Percentiles rank a stretch among this genome's conserved stretches.
phyloP scores from a whole-genome alignment of 306 rosid species.

The Glycyrrhiza uralensis region DNA sequence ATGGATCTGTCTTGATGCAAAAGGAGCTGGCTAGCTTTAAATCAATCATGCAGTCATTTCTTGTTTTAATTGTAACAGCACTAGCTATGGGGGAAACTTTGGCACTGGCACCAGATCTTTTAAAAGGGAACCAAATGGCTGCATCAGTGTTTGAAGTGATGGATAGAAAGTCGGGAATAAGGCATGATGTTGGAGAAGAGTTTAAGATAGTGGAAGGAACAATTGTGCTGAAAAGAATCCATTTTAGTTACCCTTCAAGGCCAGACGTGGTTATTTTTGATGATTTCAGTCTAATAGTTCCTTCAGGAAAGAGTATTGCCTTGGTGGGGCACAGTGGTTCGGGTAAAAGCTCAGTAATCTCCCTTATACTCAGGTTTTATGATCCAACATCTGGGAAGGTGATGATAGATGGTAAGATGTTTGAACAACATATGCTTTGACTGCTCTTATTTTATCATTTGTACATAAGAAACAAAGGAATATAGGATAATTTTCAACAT shows the following conservation, averaged over 20 bases:
- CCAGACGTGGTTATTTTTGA: conserved; percentile 68
- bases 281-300: conserved; percentile 62
- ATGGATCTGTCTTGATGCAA: conserved; percentile 78
- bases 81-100: conserved; percentile 91
- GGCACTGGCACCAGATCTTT: conserved; percentile 81
- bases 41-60: conserved; percentile 78
- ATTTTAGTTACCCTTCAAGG: conserved; percentile 78
- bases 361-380: conserved; percentile 80
- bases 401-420: conserved; percentile 72
- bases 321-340: conserved; percentile 93
- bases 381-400: conserved; percentile 77
- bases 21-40: conserved; percentile 74
- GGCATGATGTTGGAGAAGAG: conserved; percentile 60
- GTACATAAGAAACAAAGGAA: neutral
- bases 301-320: conserved; percentile 64
- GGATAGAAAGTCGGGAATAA: conserved; percentile 62
- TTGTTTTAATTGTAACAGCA: conserved; percentile 88
- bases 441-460: neutral
- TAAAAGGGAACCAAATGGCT: conserved; percentile 88
- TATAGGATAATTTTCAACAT: neutral
- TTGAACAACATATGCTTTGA: neutral
- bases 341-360: conserved; percentile 86
- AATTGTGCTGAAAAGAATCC: conserved; percentile 59
- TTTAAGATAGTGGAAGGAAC: conserved; percentile 60
- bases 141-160: conserved; percentile 77